Evolutionary conservation across 768 basidiomycete species (phyloP), one percentile per base, ranked within the genome.

Genomic region (Podaxis sp.): DNA sequence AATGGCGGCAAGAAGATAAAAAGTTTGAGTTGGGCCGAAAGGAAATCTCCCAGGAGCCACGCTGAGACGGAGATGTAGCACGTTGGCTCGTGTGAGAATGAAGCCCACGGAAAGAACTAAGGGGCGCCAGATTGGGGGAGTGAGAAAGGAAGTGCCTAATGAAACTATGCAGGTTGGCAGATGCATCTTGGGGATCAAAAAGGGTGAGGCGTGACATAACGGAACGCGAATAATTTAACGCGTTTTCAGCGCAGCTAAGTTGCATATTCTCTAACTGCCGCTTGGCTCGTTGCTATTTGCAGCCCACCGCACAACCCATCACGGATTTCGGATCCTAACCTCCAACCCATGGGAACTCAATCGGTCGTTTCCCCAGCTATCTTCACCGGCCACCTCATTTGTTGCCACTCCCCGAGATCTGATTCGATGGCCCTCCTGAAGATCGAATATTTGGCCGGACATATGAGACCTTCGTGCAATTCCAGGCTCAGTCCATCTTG

Each of bases 301-400:
- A 17, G 13, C 12, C 22, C 49, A 24, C 24, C 22, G 15, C 11
- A 12, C 49, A 50, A 37, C 41, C n/a, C 15, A 51, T 46, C 38
- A 22, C 49, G 48, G 58, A 17, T 22, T 24, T 58, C 49, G 58
- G 58, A 40, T 12, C 33, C 36, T 46, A 30, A 15, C 51, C 41
- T 53, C 50, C 12, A 30, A 56, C 33, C 8, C 61, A 62, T 62
- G 61, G 55, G 61, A 62, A 62, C 22, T 17, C 10, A 26, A 15
- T 3, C 15, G 13, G 36, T 55, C 46, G 7, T 20, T 50, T 51
- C 20, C 46, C 48, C 60, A 33, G 51, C 26, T 8, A 40, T n/a
- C 22, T 53, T 33, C 33, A 33, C 33, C 33, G 33, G 33, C 10
- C 33, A 10, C 33, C 22, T 38, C 55, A 60, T 60, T 53, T 26